Base-by-base conservation (phyloP, 441 rosid species). In the Pelargonium fulgidum region DNA sequence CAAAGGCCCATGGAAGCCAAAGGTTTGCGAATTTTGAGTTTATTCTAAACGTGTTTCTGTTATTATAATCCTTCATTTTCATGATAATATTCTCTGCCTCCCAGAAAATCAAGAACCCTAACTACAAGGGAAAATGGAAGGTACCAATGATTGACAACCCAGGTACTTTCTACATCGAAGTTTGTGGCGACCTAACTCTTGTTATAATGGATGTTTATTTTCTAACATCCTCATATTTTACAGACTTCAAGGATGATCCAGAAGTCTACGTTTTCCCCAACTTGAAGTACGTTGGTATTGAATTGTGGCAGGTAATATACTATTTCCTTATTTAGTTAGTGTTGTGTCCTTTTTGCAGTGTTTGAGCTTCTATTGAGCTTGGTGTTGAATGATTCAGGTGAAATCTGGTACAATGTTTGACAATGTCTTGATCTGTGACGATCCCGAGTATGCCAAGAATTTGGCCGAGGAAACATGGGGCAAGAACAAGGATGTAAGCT, bases 121-220 rank as follows among this genome's bases (percentile, higher is more conserved):
- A 80, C 84, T 94, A 85, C 91, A 75, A 90, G 85, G 97, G 97
- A 62, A 91, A 90, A 76, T 94, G 99, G 99, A 89, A 87, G 87
- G 88, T 97, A 64, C 97, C 99, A 39, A 72, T 82, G 90, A 87
- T 94, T 74, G 96, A 91, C 79, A 94, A 94, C 86, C 97, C 97
- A 79, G 97, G 99, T 92, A 54, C 50, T 45, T 45, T 24, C 29
- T 24, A 24, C 2, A 45, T 13, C n/a, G n/a, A 45, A 45, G n/a
- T 45, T 45, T 45, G 50, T 45, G 2, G 50, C 1, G 13, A 45
- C 0, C 36, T 29, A 29, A 29, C 36, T 29, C 36, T 29, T 29
- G 36, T 29, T 29, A 29, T 29, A 29, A 29, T 29, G 36, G 4
- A 29, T 4, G 4, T 3, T 29, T 29, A 29, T 3, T 29, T 29